Evolutionary conservation across 306 rosid species (phyloP), one percentile per base, ranked within the genome.

Genomic region (Lagenaria siceraria): DNA sequence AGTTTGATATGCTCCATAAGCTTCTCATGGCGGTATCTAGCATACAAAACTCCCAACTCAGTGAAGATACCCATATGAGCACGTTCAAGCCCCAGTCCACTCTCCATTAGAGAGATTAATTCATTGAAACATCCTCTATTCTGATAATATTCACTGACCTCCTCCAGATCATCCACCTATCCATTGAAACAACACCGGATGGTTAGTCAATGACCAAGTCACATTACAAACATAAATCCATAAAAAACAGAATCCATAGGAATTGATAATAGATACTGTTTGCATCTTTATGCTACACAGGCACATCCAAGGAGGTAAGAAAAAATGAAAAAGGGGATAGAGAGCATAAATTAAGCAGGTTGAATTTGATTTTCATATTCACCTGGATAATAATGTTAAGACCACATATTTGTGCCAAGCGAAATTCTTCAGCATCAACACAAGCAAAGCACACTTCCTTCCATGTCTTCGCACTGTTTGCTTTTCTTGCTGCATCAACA

Each of bases 21-120:
- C 85, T 96, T 96, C 87, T 96, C 99, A 1, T 89, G 92, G 79
- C 99, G 98, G 79, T 96, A 96, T 92, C 99, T 96, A 54, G 99
- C 99, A 90, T 92, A 96, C 53, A 96, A 85, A 82, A 96, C 99
- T 72, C 99, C 99, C 82, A 96, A 84, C 87, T 96, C 99, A 0
- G 99, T 96, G 80, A 96, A 96, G 90, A 96, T 96, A 55, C 99
- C 98, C 99, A 96, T 96, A 70, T 96, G 97, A 58, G 99, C 99
- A 65, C 99, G 96, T 85, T 96, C 99, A 78, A 96, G 87, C 33
- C 99, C 99, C 55, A 96, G 84, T 74, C 99, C 99, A 83, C 99
- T 96, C 90, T 96, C 99, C 99, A 96, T 92, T 40, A 96, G 96
- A 80, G 99, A 96, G 69, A 96, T 96, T 18, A 96, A 84, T 85